Base-by-base conservation (phyloP, 2,329 filamentous ascomycete species). In the Huntiella savannae region DNA sequence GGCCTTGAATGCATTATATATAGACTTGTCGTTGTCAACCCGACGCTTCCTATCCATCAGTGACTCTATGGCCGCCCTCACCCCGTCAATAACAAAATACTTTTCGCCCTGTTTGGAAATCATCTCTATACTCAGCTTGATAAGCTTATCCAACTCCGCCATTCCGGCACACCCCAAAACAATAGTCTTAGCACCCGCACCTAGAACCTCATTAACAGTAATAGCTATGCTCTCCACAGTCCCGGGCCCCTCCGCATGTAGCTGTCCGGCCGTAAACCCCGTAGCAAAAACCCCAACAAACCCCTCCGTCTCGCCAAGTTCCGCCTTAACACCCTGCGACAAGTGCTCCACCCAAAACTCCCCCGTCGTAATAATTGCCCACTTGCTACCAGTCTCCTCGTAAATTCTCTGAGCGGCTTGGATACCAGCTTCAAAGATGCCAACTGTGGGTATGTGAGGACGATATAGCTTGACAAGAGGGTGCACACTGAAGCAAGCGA, bases 151-250 rank as follows among this genome's bases (percentile, higher is more conserved):
- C 62, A 95, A 70, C 0, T 86, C 87, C 1, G 79, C 78, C 87
- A 95, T 94, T 0, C 86, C 87, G 2, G 83, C 87, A 59, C 87
- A 95, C 0, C 87, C 87, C 65, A 95, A 71, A 55, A 84, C 81
- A 5, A 95, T 73, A 17, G 36, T 37, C 77, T 81, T 4, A 68
- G 65, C 0, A 0, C 69, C 64, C 10, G 65, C 66, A 5, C 57
- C 58, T 22, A 93, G 61, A 19, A 94, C 62, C 43, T 69, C 65
- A 58, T 69, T 73, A 0, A 83, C 82, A 0, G 86, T 85, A 12
- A 74, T 69, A 53, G 69, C 76, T 57, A 95, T 74, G 55, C 74
- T 77, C 49, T 59, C 58, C 34, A 95, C 75, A 50, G 81, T 68
- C 6, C 74, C 73, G 0, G 70, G 68, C 0, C 76, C 67, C 1